Evolutionary conservation across 2,329 filamentous ascomycete species (phyloP), one percentile per base, ranked within the genome.

Genomic region (Sporothrix euskadiensis): DNA sequence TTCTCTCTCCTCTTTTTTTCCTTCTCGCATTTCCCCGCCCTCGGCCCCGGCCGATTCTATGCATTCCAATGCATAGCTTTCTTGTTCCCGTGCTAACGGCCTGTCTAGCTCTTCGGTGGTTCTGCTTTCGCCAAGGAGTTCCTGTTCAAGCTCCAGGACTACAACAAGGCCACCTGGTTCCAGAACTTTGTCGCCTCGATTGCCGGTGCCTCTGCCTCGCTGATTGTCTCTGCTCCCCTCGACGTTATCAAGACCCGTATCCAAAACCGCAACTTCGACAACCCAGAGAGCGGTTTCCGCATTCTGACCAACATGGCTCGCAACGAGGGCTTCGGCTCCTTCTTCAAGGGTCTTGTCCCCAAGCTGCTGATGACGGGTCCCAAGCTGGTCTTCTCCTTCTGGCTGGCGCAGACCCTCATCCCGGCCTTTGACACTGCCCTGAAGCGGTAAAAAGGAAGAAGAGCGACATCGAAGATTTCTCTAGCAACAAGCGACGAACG

Each of bases 351-450:
- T 59, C 84, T 99, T 77, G 92, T 94, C 69, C 96, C 96, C 76
- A 99, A 99, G 91, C 90, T 99, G 77, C 88, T 99, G 80, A 99
- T 99, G 96, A 99, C 96, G 19, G 97, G 96, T 32, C 96, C 96
- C 76, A 99, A 99, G 89, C 88, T 99, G 75, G 96, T 98, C 76
- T 99, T 99, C 87, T 98, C 94, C 75, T 99, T 99, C 90, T 99
- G 96, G 96, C 90, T 99, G 81, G 96, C 96, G 73, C 96, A 99
- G 87, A 98, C 96, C 41, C 87, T 99, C 79, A 99, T 99, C 81
- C 96, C 96, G 70, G 92, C 94, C 54, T 98, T 98, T 83, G 93
- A 90, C 78, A 81, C 69, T 10, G 71, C 74, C 16, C 69, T 76
- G 49, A 77, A 77, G 75, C 74, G 73, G 72, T 77, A 71, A 69